Evolutionary conservation across 1,284 basidiomycete genomes (phyloP), one percentile per base, ranked within the genome.

Genomic region (Heterobasidion occidentale): DNA sequence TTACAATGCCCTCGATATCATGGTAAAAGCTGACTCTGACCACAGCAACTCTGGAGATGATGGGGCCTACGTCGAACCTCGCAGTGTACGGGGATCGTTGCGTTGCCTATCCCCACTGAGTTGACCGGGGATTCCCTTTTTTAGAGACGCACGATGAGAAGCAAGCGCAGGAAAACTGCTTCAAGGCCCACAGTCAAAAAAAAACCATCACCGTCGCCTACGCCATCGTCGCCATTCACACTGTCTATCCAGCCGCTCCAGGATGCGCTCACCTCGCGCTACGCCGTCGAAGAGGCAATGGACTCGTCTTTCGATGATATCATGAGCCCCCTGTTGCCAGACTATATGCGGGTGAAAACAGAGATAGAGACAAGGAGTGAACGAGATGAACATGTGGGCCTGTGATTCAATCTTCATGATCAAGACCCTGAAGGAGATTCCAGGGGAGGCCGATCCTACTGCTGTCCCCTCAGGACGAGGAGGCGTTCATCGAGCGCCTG

Each of bases 241-340:
- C 27, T n/a, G 34, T 44, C 57, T 15, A 53, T 64, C 34, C 55
- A 59, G 14, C 56, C 62, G 17, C 50, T 63, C 14, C 27, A 60
- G 34, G 58, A 61, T 49, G 51, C 54, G 4, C 62, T 63, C 27
- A 51, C 55, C 9, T 53, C 46, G 11, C 46, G 20, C 33, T 59
- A 60, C 56, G 58, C 54, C 14, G 51, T 59, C 7, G 58, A 61
- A 14, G 57, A 54, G 4, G 58, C 61, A 11, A 42, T 52, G 1
- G 60, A 65, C 11, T 48, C 45, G 9, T 53, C 57, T 14, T 71
- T 70, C 34, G 69, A 71, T 6, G 20, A 46, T 0, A 34, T 65
- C 12, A 58, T 67, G 0, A 63, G 62, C 33, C 52, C 62, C 0
- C 9, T 64, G 9, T 59, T 69, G 6, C 57, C 59, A 1, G 65